Evolutionary conservation across 305 asterid genomes (phyloP), one percentile per base, ranked within the genome.

Genomic region (Fraxinus floribunda): DNA sequence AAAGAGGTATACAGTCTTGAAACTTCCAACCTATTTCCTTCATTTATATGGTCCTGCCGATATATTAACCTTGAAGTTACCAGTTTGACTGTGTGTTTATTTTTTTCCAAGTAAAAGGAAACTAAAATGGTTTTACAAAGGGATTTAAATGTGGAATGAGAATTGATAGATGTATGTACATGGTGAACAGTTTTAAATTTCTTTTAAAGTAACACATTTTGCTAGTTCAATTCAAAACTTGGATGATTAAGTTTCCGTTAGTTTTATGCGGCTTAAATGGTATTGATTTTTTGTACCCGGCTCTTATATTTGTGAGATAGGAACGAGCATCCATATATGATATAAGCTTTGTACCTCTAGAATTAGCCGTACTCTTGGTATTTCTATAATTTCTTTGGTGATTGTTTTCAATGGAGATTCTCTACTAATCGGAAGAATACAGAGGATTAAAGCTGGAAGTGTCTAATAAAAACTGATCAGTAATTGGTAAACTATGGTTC

Each of bases 1-100:
- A 90, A 83, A 86, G 91, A 90, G 94, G 93, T 91, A 87, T 57
- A 4, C 72, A 66, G 38, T 15, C n/a, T 80, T 68, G 71, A 82
- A 66, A 68, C 39, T 32, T 32, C 22, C 24, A 16, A 15, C 39
- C 60, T 36, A 2, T 46, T 13, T 68, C 44, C 26, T 13, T 75
- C 46, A 16, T 6, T 78, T 60, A 55, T 73, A 26, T 32, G 57
- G 52, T 66, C 30, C 49, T 39, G 34, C 75, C 34, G 35, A 55
- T 60, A 38, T 73, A 30, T 66, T 73, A 78, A 62, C 38, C 26
- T 62, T n/a, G 15, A 20, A 41, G 35, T n/a, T 41, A 34, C 11
- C 24, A 60, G 76, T 75, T 29, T 30, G 41, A 15, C 39, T 70
- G 10, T 32, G 24, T 9, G 22, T 71, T 55, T 55, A n/a, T 18